A percentile compares a stretch with the other conserved stretches of the same genome.
Evolutionary conservation across 495 filamentous ascomycete species (phyloP).

Genomic region (Cercophora samala): DNA sequence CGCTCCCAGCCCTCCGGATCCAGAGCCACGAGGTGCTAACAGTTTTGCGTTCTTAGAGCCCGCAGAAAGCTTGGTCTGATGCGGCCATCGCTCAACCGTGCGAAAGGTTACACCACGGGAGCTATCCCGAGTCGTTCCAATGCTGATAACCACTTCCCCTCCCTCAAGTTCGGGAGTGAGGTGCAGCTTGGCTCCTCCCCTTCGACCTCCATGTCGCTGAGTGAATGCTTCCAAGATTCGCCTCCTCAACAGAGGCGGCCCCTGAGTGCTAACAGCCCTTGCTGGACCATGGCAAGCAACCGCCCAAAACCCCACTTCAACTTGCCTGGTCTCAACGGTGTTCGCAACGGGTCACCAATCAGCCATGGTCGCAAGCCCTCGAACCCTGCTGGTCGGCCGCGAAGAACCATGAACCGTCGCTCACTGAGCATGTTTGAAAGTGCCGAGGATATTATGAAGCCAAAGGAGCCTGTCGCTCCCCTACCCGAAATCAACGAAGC

Average conservation of each 20-base stretch:
- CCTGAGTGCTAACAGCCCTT: constrained; percentile 54
- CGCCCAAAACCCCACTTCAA: constrained; percentile 59
- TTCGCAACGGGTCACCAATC: constrained; percentile 69
- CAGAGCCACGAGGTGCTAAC: constrained; percentile 17
- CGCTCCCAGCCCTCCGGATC: constrained; percentile 11
- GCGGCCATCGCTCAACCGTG: constrained; percentile 58
- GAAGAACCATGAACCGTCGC: constrained; percentile 75
- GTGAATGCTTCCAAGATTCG: constrained; percentile 76
- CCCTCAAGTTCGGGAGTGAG: constrained; percentile 73
- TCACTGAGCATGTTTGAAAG: constrained; percentile 97
- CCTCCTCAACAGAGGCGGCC: constrained; percentile 67
- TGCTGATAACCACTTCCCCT: constrained; percentile 61
- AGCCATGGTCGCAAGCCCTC: constrained; percentile 67
- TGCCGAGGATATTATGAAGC: constrained; percentile 78
- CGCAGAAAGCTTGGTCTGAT: constrained; percentile 58
- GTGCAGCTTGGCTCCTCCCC: constrained; percentile 35
- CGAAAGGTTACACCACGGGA: constrained; percentile 57
- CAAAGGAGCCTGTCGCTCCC: constrained; percentile 58
- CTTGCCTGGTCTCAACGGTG: constrained; percentile 41
- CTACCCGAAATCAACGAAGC: constrained; percentile 70
- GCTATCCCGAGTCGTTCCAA: constrained; percentile 43
- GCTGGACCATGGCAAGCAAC: constrained; percentile 47
- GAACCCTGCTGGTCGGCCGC: constrained; percentile 66
- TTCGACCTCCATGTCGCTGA: constrained; percentile 61
- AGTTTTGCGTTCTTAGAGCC: constrained; percentile 34